Evolutionary conservation across 768 basidiomycete species (phyloP).

Genomic region (Macrolepiota albuminosa): DNA sequence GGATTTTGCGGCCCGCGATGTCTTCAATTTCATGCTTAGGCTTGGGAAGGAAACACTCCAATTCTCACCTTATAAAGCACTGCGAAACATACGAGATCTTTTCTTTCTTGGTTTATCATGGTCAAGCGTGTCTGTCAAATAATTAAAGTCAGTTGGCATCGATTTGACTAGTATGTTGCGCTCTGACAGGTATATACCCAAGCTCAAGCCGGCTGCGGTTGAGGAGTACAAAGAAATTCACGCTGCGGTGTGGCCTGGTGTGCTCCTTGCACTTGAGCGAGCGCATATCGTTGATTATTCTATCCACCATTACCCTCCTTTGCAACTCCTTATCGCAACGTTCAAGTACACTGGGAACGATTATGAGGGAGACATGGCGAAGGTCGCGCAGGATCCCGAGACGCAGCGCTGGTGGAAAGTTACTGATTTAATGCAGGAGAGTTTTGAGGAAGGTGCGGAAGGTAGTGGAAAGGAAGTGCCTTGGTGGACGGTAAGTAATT

Average conservation of each 20-base stretch:
- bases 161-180: neutral
- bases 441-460: constrained; percentile 61
- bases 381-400: constrained; percentile 57
- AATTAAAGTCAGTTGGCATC: constrained; percentile 46
- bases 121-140: constrained; percentile 66
- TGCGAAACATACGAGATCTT: neutral
- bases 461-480: constrained; percentile 66
- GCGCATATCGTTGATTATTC: constrained; percentile 73
- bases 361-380: constrained; percentile 62
- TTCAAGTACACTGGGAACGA: constrained; percentile 72
- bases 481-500: constrained; percentile 57
- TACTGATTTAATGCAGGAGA: constrained; percentile 77
- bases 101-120: constrained; percentile 14
- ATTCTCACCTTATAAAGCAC: neutral
- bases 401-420: constrained; percentile 77
- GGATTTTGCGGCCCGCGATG: constrained; percentile 11
- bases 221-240: constrained; percentile 58
- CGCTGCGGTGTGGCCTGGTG: constrained; percentile 61
- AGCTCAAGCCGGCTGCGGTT: constrained; percentile 52
- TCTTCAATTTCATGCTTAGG: neutral
- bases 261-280: constrained; percentile 56
- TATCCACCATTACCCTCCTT: constrained; percentile 61
- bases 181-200: constrained; percentile 7
- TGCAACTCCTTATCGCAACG: constrained; percentile 68
- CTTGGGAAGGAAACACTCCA: neutral